These are phyloP conservation scores for Pisolithus marmoratus DNA, from an alignment of 768 basidiomycete genomes.

Conservation along the genomic window DNA sequence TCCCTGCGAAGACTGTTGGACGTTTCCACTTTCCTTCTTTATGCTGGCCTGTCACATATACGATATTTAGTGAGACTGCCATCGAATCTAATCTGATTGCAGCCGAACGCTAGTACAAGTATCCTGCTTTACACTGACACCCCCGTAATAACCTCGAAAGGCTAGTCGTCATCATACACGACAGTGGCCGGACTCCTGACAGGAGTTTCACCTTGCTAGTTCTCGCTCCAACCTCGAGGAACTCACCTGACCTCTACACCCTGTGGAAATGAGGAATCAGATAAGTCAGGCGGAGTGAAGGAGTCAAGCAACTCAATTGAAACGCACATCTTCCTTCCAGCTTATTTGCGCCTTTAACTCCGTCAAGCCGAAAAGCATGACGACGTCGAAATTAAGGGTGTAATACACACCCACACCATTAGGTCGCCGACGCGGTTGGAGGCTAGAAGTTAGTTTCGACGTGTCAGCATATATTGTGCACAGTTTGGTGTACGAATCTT, in stretches of 20 bases:
- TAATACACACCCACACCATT: conserved; percentile 13
- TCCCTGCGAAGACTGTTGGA: too few species aligned
- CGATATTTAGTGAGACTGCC: too few species aligned
- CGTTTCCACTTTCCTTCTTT: too few species aligned
- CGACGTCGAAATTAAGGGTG: conserved; percentile 22
- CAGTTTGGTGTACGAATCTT: conserved; percentile 4
- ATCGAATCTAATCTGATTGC: too few species aligned
- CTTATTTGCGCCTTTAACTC: conserved; percentile 37
- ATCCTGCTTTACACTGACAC: too few species aligned
- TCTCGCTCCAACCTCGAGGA: not conserved
- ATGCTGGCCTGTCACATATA: too few species aligned
- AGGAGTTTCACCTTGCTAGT: not conserved
- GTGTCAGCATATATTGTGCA: conserved; percentile 5
- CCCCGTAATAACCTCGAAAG: too few species aligned
- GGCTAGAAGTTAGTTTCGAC: not conserved
- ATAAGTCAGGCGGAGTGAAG: not conserved
- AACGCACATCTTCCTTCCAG: conserved; percentile 33
- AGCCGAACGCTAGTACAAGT: too few species aligned
- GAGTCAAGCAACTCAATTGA: not conserved
- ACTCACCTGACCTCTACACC: too few species aligned
- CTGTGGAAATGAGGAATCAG: too few species aligned
- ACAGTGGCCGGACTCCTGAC: too few species aligned
- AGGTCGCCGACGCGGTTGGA: not conserved
- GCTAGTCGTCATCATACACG: too few species aligned
- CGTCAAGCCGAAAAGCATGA: conserved; percentile 32